phyloP scores from a whole-genome alignment of 371 early-diverging fungal genomes.

The Mortierella polycephala region DNA sequence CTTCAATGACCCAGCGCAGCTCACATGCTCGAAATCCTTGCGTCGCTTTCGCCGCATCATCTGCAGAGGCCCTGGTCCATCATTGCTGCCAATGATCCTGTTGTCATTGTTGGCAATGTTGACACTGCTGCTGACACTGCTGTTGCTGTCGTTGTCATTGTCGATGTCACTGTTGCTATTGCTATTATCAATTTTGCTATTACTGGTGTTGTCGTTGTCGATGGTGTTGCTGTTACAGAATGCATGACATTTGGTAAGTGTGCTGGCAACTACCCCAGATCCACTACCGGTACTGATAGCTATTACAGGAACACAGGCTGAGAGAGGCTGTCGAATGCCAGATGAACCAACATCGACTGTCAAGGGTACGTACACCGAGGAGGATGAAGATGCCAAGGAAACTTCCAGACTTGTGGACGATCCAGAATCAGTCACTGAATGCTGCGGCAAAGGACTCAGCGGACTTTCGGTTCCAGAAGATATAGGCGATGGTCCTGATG shows the following conservation, averaged over 20 bases:
- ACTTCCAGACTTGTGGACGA: background rate
- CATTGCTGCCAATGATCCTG: slow-evolving; percentile 1
- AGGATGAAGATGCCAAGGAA: background rate
- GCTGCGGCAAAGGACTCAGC: too few species aligned
- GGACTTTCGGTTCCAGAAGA: too few species aligned
- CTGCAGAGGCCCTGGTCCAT: slow-evolving; percentile 6
- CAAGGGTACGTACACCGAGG: background rate
- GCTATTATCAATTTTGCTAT: slow-evolving; percentile 2
- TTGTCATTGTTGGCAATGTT: background rate
- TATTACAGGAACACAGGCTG: slow-evolving; percentile 17
- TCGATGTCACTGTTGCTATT: background rate
- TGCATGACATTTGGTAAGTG: background rate
- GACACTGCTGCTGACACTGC: background rate
- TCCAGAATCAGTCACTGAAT: background rate
- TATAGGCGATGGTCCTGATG: too few species aligned
- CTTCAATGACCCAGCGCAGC: background rate
- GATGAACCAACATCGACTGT: background rate
- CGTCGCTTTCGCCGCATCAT: slow-evolving; percentile 28
- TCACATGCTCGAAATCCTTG: slow-evolving; percentile 21
- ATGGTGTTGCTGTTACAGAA: background rate
- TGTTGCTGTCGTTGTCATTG: background rate
- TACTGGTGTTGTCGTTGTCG: background rate
- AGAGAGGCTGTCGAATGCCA: slow-evolving; percentile 7
- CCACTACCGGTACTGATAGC: background rate
- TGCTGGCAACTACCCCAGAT: background rate